Evolutionary conservation across 176 grass and related monocot species (phyloP), one percentile per base, ranked within the genome.

Genomic region (Paspalum vaginatum): DNA sequence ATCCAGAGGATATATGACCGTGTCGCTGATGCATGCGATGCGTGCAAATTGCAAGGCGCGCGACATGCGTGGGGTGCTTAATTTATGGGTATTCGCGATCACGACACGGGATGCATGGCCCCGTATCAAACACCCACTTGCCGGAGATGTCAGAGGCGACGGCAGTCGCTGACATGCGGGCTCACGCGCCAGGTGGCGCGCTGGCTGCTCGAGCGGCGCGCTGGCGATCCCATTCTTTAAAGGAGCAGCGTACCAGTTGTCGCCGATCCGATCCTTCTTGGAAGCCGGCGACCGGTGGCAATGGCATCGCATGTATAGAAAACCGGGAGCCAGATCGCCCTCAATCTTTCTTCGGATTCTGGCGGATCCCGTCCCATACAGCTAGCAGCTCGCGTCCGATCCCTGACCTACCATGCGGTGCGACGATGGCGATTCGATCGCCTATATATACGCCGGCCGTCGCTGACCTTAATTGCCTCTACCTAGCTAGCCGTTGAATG

Each of bases 271-370:
- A 87, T 81, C 78, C 32, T 84, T 88, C 86, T 80, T 24, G 81
- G 86, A 84, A 83, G 66, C 20, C 46, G 46, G 15, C 38, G 32
- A 8, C 21, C 18, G 10, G 21, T 8, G 37, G 26, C 18, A 16
- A 14, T 37, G 21, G 4, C 7, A 4, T 16, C 8, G 37, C 37
- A 41, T 83, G 40, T 26, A 45, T 84, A 79, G 61, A 79, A 84
- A 79, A 88, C 41, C 21, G 70, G 62, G 44, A 18, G 52, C 41
- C 85, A 76, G 70, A 87, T 88, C 65, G 67, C 68, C 60, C 81
- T 60, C 16, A 74, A 88, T 84, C 81, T 88, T 80, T 88, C 69
- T 12, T 9, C 50, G 75, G 86, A 55, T 55, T 55, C 52, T 6
- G n/a, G 8, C 18, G 51, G 51, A 55, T 55, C 52, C 17, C 51